phyloP scores from a whole-genome alignment of 2,329 filamentous ascomycete species.

The Nannizziopsis barbatae region DNA sequence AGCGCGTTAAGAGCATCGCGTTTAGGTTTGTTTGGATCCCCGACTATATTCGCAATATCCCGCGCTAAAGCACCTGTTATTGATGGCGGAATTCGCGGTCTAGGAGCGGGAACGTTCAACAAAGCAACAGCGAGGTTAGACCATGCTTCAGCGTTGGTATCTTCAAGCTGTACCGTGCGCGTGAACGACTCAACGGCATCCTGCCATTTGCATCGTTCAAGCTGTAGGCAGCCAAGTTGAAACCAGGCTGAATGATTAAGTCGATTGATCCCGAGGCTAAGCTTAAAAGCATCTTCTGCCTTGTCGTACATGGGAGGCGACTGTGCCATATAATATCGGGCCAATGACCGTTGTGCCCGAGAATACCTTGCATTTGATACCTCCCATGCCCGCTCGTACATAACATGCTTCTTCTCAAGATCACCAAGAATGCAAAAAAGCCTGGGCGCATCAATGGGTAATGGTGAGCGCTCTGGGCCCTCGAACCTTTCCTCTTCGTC shows the following conservation, averaged over 20 bases:
- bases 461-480: slow-evolving; percentile 57
- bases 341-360: slow-evolving; percentile 76
- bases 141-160: slow-evolving; percentile 85
- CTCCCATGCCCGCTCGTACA: slow-evolving; percentile 82
- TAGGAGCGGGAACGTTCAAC: slow-evolving; percentile 38
- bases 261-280: slow-evolving; percentile 66
- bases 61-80: slow-evolving; percentile 21
- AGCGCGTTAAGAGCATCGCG: slow-evolving; percentile 71
- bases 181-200: slow-evolving; percentile 75
- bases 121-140: slow-evolving; percentile 84
- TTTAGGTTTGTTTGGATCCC: slow-evolving; percentile 51
- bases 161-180: slow-evolving; percentile 71
- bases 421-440: slow-evolving; percentile 92
- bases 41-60: slow-evolving; percentile 14
- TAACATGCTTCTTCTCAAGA: slow-evolving; percentile 58
- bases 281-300: slow-evolving; percentile 65
- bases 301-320: slow-evolving; percentile 51
- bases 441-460: slow-evolving; percentile 72
- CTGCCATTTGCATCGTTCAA: slow-evolving; percentile 64
- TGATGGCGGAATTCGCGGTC: slow-evolving; percentile 18
- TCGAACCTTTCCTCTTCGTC: slow-evolving; percentile 48
- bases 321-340: slow-evolving; percentile 59
- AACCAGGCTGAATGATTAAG: slow-evolving; percentile 80
- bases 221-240: slow-evolving; percentile 73
- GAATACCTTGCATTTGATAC: slow-evolving; percentile 71